phyloP scores from a whole-genome alignment of 345 rosid species.

The Raphanus sativus region DNA sequence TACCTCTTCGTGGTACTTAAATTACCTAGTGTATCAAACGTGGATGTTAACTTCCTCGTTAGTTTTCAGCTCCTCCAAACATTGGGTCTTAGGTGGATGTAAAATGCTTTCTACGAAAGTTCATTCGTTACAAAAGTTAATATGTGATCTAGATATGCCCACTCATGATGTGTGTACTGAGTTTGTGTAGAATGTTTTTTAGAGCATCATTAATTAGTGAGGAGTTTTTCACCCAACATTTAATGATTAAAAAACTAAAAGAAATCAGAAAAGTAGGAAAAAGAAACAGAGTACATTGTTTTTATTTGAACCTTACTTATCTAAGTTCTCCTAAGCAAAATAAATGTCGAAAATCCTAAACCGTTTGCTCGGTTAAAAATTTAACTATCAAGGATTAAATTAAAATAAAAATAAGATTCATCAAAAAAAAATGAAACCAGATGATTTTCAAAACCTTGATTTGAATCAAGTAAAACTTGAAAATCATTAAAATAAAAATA shows the following conservation, averaged over 20 bases:
- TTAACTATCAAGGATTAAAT: background rate
- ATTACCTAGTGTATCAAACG: background rate
- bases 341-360: background rate
- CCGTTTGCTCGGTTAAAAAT: background rate
- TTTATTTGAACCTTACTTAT: no score
- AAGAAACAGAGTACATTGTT: background rate
- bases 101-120: background rate
- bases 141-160: background rate
- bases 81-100: background rate
- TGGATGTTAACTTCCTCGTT: background rate
- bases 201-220: background rate
- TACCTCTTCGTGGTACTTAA: no score
- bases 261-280: background rate
- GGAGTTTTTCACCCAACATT: background rate
- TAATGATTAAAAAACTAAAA: background rate
- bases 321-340: background rate
- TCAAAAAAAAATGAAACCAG: background rate
- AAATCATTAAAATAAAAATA: background rate
- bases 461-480: no score
- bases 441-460: no score
- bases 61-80: background rate
- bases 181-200: background rate
- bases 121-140: background rate
- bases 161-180: background rate
- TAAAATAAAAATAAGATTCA: background rate